A percentile compares a stretch with the other conserved stretches of the same genome.
These are phyloP conservation scores for Emergomyces orientalis DNA, from an alignment of 2,329 filamentous ascomycete species.

Conservation along the genomic window DNA sequence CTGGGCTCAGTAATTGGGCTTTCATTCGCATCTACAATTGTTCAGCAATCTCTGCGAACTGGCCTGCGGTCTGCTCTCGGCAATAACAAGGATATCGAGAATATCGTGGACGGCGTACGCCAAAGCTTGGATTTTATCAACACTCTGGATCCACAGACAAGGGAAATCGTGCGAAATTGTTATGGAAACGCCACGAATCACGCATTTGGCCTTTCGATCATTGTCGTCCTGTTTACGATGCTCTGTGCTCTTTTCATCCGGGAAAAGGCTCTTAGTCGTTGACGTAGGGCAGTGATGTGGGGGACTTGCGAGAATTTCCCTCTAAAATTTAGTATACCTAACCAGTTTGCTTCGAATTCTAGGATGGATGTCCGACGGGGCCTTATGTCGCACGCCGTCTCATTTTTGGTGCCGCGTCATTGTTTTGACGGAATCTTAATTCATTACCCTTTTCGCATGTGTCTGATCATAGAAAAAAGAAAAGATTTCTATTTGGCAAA, in stretches of 20 bases:
- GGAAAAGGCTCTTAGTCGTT: slow-evolving; percentile 46
- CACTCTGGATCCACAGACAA: slow-evolving; percentile 51
- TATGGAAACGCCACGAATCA: slow-evolving; percentile 52
- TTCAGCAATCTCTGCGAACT: slow-evolving; percentile 58
- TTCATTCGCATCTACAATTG: slow-evolving; percentile 59
- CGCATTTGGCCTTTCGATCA: slow-evolving; percentile 44
- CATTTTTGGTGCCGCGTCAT: background rate
- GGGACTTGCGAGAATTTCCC: background rate
- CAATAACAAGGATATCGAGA: slow-evolving; percentile 49
- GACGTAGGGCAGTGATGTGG: slow-evolving; percentile 8
- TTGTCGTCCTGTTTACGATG: slow-evolving; percentile 42
- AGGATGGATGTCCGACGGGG: background rate
- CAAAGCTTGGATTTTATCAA: slow-evolving; percentile 62
- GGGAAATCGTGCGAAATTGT: slow-evolving; percentile 52
- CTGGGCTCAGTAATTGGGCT: slow-evolving; percentile 58
- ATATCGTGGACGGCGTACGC: slow-evolving; percentile 60
- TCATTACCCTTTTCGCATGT: background rate
- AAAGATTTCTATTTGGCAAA: background rate
- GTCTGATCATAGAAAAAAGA: background rate
- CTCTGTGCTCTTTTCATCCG: slow-evolving; percentile 44
- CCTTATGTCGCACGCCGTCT: background rate
- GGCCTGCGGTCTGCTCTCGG: slow-evolving; percentile 47
- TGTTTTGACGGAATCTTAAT: background rate
- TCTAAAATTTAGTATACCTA: background rate
- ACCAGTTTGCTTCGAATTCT: background rate